These are phyloP conservation scores for Talaromyces sp. DNA, from an alignment of 2,329 filamentous ascomycete species.

Conservation along the genomic window DNA sequence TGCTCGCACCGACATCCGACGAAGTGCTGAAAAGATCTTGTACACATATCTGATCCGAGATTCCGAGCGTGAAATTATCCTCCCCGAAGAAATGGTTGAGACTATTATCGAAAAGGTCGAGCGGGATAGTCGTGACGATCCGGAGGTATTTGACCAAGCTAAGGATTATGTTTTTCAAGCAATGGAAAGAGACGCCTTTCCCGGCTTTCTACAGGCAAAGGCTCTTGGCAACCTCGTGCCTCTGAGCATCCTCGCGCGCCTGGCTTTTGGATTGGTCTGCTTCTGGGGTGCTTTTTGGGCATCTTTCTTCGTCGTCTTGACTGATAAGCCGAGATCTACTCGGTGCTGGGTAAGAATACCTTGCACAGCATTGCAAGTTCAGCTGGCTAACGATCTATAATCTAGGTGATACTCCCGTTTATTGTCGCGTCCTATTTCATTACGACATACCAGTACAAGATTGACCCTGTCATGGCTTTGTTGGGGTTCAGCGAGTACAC, in stretches of 20 bases:
- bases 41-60: constrained; percentile 93
- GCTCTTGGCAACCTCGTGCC: constrained; percentile 94
- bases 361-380: constrained; percentile 4
- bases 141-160: constrained; percentile 92
- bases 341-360: constrained; percentile 70
- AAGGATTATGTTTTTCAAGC: constrained; percentile 99
- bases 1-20: constrained; percentile 80
- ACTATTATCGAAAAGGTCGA: constrained; percentile 86
- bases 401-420: constrained; percentile 77
- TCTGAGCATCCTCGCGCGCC: constrained; percentile 75
- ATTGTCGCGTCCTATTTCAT: constrained; percentile 85
- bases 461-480: constrained; percentile 86
- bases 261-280: constrained; percentile 77
- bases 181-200: constrained; percentile 99
- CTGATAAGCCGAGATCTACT: constrained; percentile 67
- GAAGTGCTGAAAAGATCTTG: constrained; percentile 96
- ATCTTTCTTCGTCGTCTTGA: constrained; percentile 87
- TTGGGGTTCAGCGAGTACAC: constrained; percentile 94
- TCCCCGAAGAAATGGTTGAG: constrained; percentile 80
- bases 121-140: constrained; percentile 85
- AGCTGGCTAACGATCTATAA: constrained; percentile 15
- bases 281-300: constrained; percentile 95
- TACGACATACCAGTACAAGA: constrained; percentile 87
- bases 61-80: constrained; percentile 92
- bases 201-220: constrained; percentile 90